Evolutionary conservation across 2,329 filamentous ascomycete genomes (phyloP), one percentile per base, ranked within the genome.

Genomic region (Akanthomyces uredinophilus): DNA sequence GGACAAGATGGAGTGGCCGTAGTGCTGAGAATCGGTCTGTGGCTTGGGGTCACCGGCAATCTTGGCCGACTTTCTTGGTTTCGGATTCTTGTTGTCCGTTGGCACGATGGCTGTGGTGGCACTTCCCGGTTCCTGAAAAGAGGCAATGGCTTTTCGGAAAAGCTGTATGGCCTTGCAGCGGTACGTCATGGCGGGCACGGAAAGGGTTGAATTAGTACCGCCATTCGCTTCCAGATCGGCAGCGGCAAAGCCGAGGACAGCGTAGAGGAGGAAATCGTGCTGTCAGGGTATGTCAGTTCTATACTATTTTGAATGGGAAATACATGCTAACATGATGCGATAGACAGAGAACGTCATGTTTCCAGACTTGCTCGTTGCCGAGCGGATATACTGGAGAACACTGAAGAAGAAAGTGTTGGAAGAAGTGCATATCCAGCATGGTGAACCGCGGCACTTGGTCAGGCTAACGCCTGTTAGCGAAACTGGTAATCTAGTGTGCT

Each of bases 81-180:
- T 51, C 22, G 57, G 37, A 3, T 51, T 18, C 24, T 52, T 60
- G 24, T 24, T 51, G 14, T 60, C 57, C 18, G 27, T 60, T 3
- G 46, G 22, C 7, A 24, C 24, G 2, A 46, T 18, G 18, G 10
- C 7, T 11, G 43, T 32, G 16, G 18, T 3, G 10, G 44, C 4
- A 7, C 18, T 37, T 27, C n/a, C 43, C 8, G 44, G 44, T 24
- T 41, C 46, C 32, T 59, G 56, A 20, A 59, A 51, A 11, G 47
- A 32, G 1, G 47, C 32, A 2, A 59, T 44, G 18, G 46, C 57
- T 44, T 60, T 60, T 27, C 57, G 24, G 14, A 60, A 60, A 2
- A 60, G 37, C 18, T 60, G 57, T 11, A 60, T 60, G 10, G 57
- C 57, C 24, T 60, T 52, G 57, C 37, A 60, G 24, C 57, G 57